Evolutionary conservation across 2,329 filamentous ascomycete species (phyloP).

Genomic region (Sarocladiaceae sp.): DNA sequence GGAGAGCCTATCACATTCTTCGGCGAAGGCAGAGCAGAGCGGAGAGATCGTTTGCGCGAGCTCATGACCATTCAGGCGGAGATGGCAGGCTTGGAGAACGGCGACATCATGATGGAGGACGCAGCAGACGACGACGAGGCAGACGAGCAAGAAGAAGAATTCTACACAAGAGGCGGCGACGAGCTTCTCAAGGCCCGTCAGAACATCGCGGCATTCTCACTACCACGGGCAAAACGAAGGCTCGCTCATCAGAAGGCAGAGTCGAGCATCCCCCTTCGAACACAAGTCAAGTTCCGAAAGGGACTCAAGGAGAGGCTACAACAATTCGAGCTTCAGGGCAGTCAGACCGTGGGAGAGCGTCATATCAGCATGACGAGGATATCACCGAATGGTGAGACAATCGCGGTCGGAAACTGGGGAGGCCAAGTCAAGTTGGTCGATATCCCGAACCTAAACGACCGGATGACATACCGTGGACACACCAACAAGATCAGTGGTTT

Average conservation of each 20-base stretch:
- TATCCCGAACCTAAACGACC: constrained; percentile 77
- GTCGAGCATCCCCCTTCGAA: constrained; percentile 76
- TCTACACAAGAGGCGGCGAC: constrained; percentile 80
- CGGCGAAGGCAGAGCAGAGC: constrained; percentile 80
- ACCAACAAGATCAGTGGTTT: constrained; percentile 86
- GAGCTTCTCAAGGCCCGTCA: constrained; percentile 72
- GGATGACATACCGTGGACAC: constrained; percentile 73
- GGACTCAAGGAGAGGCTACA: constrained; percentile 77
- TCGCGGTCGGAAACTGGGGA: constrained; percentile 91
- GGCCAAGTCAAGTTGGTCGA: constrained; percentile 83
- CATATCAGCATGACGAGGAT: constrained; percentile 91
- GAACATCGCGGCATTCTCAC: constrained; percentile 76
- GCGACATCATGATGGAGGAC: constrained; percentile 60
- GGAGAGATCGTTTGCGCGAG: constrained; percentile 81
- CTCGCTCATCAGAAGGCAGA: constrained; percentile 76
- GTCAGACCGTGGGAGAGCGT: constrained; percentile 86
- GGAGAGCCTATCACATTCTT: constrained; percentile 95
- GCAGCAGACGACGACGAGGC: constrained; percentile 54
- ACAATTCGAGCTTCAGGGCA: constrained; percentile 86
- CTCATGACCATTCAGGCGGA: constrained; percentile 72
- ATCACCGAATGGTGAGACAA: constrained; percentile 74
- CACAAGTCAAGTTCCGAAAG: constrained; percentile 90
- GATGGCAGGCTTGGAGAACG: constrained; percentile 49
- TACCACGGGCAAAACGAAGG: constrained; percentile 76
- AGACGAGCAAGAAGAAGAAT: constrained; percentile 82